Conservation (phyloP, 352 stramenopile genomes). For the Phytophthora kernoviae region DNA sequence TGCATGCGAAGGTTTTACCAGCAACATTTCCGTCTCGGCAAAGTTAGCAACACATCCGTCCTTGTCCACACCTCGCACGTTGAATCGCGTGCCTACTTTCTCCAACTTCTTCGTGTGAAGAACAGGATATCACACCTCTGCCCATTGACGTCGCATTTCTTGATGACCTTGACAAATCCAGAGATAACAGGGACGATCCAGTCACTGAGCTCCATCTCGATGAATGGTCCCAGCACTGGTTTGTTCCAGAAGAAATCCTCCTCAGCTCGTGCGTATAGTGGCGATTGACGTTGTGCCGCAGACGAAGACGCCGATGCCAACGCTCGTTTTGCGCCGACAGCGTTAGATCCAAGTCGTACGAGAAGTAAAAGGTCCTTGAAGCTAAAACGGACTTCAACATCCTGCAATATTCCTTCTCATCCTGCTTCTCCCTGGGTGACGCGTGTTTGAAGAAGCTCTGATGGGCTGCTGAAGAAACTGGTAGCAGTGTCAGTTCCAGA, state of each 20-base stretch:
- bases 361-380: slow-evolving; percentile 74
- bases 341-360: slow-evolving; percentile 77
- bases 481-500: slow-evolving; percentile 57
- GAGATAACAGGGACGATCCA: slow-evolving; percentile 84
- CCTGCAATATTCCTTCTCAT: slow-evolving; percentile 61
- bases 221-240: slow-evolving; percentile 49
- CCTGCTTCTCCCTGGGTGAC: slow-evolving; percentile 46
- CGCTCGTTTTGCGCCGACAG: slow-evolving; percentile 72
- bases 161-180: slow-evolving; percentile 64
- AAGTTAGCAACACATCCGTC: slow-evolving; percentile 94
- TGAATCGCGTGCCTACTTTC: slow-evolving; percentile 92
- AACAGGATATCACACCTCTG: slow-evolving; percentile 75
- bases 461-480: slow-evolving; percentile 58
- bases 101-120: slow-evolving; percentile 76
- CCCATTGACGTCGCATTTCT: slow-evolving; percentile 52
- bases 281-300: slow-evolving; percentile 27
- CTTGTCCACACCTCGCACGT: slow-evolving; percentile 89
- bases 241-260: slow-evolving; percentile 95
- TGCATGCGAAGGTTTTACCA: slow-evolving; percentile 49
- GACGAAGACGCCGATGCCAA: slow-evolving; percentile 15
- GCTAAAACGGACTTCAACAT: slow-evolving; percentile 64
- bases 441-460: slow-evolving; percentile 61
- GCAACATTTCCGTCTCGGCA: slow-evolving; percentile 94
- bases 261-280: slow-evolving; percentile 70
- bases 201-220: slow-evolving; percentile 66